Evolutionary conservation across 257 asterid genomes (phyloP), one percentile per base, ranked within the genome.

Genomic region (Solanum arcanum): DNA sequence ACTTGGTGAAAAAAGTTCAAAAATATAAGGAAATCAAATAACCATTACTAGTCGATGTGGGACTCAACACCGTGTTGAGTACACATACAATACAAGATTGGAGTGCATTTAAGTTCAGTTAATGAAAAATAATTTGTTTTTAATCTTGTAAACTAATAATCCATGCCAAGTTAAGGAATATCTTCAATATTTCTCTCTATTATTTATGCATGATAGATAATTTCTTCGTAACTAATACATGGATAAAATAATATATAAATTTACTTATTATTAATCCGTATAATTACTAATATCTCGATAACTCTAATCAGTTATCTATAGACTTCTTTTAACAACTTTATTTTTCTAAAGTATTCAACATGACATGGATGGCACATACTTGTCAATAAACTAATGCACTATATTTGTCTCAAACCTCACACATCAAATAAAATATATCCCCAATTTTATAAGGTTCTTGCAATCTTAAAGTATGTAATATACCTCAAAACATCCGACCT

Each of bases 291-390:
- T 52, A 52, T 1, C n/a, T 52, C 62, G 4, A 1, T 52, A 52
- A 18, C 62, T 52, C 4, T 52, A 52, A 52, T 52, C 11, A 18
- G 0, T 18, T 18, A 52, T 52, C 47, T 7, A 49, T 49, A 15
- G 16, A 78, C 25, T 46, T 47, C 4, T 52, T 39, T 14, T 29
- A 16, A 27, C 15, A 31, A 5, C 1, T 27, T 12, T 5, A 16
- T 12, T 16, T 5, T 5, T 16, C 84, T 18, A 20, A 35, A 46
- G 18, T 49, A 80, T 47, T 10, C 42, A 80, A 47, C 66, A 47
- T 80, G 84, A 47, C 20, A 49, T 80, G 85, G 85, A 80, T 80
- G 42, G 68, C 68, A 80, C 68, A 80, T 10, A 80, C 29, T 47
- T 47, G 1, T 80, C 27, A 80, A 80, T 80, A 80, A 47, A 80